Conservation (phyloP, 2,329 filamentous ascomycete genomes). For the Penicillium sp. region DNA sequence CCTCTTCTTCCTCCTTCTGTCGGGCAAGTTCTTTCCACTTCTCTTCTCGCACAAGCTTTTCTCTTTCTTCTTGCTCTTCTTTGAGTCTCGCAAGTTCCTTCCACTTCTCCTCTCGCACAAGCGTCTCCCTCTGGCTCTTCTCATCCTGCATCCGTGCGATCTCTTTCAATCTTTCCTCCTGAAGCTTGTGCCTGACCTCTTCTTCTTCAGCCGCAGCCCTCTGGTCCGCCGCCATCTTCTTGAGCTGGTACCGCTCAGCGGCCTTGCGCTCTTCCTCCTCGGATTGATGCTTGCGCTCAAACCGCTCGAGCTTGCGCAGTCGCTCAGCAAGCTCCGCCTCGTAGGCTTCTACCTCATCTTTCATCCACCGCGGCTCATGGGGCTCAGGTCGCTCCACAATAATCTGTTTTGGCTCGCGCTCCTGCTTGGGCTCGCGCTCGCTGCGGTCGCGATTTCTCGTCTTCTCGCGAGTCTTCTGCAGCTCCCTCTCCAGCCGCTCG, state of each 20-base stretch:
- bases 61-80: slow-evolving; percentile 35
- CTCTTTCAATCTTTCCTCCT: slow-evolving; percentile 33
- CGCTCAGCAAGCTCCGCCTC: slow-evolving; percentile 43
- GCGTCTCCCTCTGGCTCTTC: slow-evolving; percentile 32
- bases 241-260: slow-evolving; percentile 20
- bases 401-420: background rate
- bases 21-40: slow-evolving; percentile 23
- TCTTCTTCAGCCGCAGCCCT: slow-evolving; percentile 35
- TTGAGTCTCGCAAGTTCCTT: slow-evolving; percentile 19
- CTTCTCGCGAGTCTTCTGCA: slow-evolving; percentile 29
- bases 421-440: background rate
- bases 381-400: slow-evolving; percentile 19
- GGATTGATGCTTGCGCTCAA: slow-evolving; percentile 42
- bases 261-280: slow-evolving; percentile 20
- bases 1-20: slow-evolving; percentile 29
- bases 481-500: slow-evolving; percentile 35
- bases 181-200: slow-evolving; percentile 32
- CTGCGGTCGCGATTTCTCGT: slow-evolving; percentile 22
- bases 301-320: slow-evolving; percentile 36
- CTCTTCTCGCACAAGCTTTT: slow-evolving; percentile 19
- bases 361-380: slow-evolving; percentile 29
- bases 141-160: slow-evolving; percentile 26
- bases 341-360: slow-evolving; percentile 46
- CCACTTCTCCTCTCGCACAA: slow-evolving; percentile 14
- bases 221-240: slow-evolving; percentile 31